These are phyloP conservation scores for Leccinum broughii DNA, from an alignment of 768 basidiomycete species.

Conservation along the genomic window DNA sequence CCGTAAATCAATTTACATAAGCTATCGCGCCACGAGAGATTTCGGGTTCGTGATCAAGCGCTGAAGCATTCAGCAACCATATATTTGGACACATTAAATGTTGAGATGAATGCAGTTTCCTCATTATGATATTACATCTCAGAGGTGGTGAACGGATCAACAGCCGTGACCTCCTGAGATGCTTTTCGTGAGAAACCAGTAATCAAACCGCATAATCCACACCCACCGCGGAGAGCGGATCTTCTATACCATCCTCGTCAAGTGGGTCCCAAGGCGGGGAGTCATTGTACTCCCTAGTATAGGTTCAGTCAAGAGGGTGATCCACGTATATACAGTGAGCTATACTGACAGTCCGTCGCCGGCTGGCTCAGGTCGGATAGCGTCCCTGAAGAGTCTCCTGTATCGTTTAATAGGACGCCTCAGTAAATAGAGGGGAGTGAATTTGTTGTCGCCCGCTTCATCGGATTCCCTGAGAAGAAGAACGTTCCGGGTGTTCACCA, in stretches of 20 bases:
- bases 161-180: conserved; percentile 2
- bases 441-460: conserved; percentile 13
- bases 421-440: conserved; percentile 25
- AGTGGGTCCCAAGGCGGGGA: conserved; percentile 29
- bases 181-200: background rate
- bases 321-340: background rate
- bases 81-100: background rate
- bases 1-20: too few relatives aligned
- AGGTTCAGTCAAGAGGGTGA: background rate
- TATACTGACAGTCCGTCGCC: conserved; percentile 25
- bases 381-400: conserved; percentile 21
- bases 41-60: too few relatives aligned
- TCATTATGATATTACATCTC: background rate
- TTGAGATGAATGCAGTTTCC: background rate
- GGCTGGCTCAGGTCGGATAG: conserved; percentile 6
- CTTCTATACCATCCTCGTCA: conserved; percentile 28
- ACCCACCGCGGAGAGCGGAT: conserved; percentile 20
- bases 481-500: conserved; percentile 13
- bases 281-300: conserved; percentile 23
- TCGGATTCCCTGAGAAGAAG: conserved; percentile 21
- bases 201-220: background rate
- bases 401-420: conserved; percentile 12
- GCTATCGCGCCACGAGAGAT: too few relatives aligned
- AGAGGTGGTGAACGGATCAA: conserved; percentile 17
- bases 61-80: too few relatives aligned